Evolutionary conservation across 2,329 filamentous ascomycete genomes (phyloP), one percentile per base, ranked within the genome.

Genomic region (Sarocladiaceae sp.): DNA sequence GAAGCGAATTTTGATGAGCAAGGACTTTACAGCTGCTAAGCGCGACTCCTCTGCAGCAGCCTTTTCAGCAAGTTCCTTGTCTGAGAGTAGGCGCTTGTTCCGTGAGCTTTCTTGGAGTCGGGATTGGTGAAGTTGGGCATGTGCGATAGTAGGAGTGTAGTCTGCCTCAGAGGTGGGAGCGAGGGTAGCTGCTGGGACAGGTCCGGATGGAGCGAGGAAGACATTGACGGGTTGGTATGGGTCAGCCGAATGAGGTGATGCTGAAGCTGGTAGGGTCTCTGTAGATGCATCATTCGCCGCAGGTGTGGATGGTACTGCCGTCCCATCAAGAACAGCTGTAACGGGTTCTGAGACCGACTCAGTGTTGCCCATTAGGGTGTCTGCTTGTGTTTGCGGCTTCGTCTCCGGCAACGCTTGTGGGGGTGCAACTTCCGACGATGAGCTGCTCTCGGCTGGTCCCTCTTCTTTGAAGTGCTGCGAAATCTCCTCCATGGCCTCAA

Each of bases 401-500:
- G 50, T 45, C 18, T 50, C 37, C 35, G 51, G 45, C n/a, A 40
- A 16, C 26, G 53, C 32, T 5, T 46, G 6, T 11, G 45, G 27
- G 6, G 27, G 23, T 26, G 45, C 46, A 16, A 45, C 21, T 27
- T 49, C 42, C 31, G 44, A n/a, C 20, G 45, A 18, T 9, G 20
- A 12, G 10, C 19, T 7, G 34, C 20, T 24, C 26, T 21, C 34
- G 10, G 42, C 26, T 32, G 46, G 6, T 4, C 44, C 39, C 11
- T 50, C 35, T 10, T 52, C 46, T 18, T 69, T 79, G 62, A 95
- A 94, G 57, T 85, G 89, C 51, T 80, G 71, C 18, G 77, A 76
- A 49, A 97, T 95, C 57, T 91, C 76, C 37, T 72, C 68, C 82
- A 95, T 88, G 9, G 91, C 91, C 50, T 91, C 85, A 53, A 88